Evolutionary conservation across 2,329 filamentous ascomycete genomes (phyloP).

Genomic region (Metarhizium anisopliae): DNA sequence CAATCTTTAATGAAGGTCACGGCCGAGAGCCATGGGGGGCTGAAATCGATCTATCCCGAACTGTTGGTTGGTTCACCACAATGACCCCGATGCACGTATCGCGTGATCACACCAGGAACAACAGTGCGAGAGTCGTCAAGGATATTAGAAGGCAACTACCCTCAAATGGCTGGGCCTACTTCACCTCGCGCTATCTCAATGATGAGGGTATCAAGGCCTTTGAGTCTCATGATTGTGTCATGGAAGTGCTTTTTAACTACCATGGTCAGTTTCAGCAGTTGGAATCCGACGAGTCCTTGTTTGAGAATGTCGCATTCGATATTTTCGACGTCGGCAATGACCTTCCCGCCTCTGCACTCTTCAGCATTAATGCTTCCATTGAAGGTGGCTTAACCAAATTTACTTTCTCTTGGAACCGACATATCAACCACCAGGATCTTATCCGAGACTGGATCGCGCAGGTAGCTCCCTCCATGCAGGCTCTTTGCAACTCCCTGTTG

Average conservation of each 20-base stretch:
- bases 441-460: slow-evolving; percentile 4
- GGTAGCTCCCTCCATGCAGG: not conserved
- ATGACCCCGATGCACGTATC: slow-evolving; percentile 10
- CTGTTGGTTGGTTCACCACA: slow-evolving; percentile 30
- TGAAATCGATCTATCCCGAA: slow-evolving; percentile 20
- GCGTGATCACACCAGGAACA: not conserved
- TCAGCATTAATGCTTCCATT: slow-evolving; percentile 2
- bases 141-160: not conserved
- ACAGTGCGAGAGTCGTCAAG: slow-evolving; percentile 1
- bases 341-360: not conserved
- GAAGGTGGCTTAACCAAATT: slow-evolving; percentile 3
- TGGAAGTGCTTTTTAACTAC: slow-evolving; percentile 6
- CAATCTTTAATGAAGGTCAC: slow-evolving; percentile 11
- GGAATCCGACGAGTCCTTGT: slow-evolving; percentile 9
- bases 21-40: slow-evolving; percentile 18
- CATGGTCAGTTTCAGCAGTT: slow-evolving; percentile 10
- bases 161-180: slow-evolving; percentile 4
- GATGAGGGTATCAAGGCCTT: not conserved
- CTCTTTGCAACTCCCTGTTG: not conserved
- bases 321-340: slow-evolving; percentile 4
- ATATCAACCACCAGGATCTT: slow-evolving; percentile 3
- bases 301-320: slow-evolving; percentile 4
- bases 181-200: slow-evolving; percentile 2
- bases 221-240: not conserved
- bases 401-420: slow-evolving; percentile 3